Percentiles rank a stretch among this genome's conserved stretches.
Conservation (phyloP, 345 rosid species). For the Raphanus sativus region DNA sequence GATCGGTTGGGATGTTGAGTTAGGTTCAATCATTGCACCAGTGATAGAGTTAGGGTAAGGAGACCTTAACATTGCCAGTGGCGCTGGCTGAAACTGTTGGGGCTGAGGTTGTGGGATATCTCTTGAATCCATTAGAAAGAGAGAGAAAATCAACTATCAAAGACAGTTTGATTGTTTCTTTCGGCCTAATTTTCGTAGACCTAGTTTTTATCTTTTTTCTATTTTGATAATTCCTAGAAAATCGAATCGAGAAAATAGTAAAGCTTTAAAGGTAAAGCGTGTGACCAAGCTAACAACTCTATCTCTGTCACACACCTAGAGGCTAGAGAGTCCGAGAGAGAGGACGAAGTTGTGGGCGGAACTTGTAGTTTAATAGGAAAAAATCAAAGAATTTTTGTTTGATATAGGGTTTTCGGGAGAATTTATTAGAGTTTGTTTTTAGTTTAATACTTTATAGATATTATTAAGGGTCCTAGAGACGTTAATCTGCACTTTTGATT, state of each 20-base stretch:
- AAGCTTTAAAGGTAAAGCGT: constrained; percentile 14
- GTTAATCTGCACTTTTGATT: background rate
- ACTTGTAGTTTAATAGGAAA: background rate
- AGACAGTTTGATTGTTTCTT: constrained; percentile 23
- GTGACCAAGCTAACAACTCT: constrained; percentile 21
- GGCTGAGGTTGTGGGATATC: constrained; percentile 41
- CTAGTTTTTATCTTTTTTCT: background rate
- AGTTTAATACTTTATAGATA: background rate
- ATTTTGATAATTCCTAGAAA: constrained; percentile 25
- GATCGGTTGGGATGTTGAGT: constrained; percentile 29
- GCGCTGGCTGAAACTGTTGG: constrained; percentile 27
- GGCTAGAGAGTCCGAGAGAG: background rate
- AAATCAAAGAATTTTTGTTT: too few species aligned
- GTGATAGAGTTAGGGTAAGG: constrained; percentile 37
- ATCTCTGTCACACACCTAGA: constrained; percentile 3
- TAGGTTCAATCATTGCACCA: constrained; percentile 28
- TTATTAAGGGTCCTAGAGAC: background rate
- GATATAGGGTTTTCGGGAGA: constrained; percentile 18
- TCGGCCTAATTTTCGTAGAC: constrained; percentile 34
- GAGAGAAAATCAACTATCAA: constrained; percentile 8
- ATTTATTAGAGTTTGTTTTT: background rate
- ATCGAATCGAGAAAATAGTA: constrained; percentile 5
- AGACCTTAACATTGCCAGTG: constrained; percentile 32
- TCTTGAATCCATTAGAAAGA: constrained; percentile 54
- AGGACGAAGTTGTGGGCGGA: constrained; percentile 1